phyloP scores from a whole-genome alignment of 2,329 filamentous ascomycete genomes.

The Penicillium paneum region DNA sequence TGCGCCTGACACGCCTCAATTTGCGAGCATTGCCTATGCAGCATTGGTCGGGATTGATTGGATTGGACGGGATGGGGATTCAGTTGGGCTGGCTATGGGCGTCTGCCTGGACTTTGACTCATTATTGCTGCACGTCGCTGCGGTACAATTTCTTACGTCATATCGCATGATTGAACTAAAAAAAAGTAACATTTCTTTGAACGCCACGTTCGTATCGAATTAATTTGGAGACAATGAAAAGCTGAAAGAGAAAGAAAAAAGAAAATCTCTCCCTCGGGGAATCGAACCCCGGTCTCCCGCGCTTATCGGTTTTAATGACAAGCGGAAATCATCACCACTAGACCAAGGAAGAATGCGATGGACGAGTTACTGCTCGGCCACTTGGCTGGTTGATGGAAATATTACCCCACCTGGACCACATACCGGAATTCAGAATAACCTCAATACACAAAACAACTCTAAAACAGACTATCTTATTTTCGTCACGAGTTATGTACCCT shows the following conservation, averaged over 20 bases:
- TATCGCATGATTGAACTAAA: too few species aligned
- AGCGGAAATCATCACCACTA: conserved; percentile 33
- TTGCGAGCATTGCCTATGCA: not conserved
- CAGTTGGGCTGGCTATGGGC: not conserved
- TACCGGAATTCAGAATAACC: not conserved
- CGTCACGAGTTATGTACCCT: too few species aligned
- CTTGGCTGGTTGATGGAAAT: conserved; percentile 20
- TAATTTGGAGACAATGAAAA: not conserved
- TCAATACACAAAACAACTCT: not conserved
- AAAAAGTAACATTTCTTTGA: too few species aligned
- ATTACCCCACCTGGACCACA: rapidly evolving
- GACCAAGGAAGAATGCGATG: conserved; percentile 26
- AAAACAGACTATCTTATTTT: too few species aligned
- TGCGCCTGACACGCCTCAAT: not conserved
- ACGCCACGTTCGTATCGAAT: not conserved
- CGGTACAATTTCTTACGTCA: not conserved
- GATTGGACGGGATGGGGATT: not conserved
- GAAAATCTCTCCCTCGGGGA: conserved; percentile 30
- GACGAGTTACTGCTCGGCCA: conserved; percentile 25
- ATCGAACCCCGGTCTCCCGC: conserved; percentile 38
- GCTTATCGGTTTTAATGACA: conserved; percentile 28
- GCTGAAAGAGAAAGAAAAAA: conserved; percentile 8
- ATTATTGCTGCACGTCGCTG: not conserved
- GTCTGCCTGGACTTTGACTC: conserved; percentile 6
- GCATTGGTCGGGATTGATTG: not conserved